Conservation (phyloP, 345 rosid species). For the Eucalyptus rudis region DNA sequence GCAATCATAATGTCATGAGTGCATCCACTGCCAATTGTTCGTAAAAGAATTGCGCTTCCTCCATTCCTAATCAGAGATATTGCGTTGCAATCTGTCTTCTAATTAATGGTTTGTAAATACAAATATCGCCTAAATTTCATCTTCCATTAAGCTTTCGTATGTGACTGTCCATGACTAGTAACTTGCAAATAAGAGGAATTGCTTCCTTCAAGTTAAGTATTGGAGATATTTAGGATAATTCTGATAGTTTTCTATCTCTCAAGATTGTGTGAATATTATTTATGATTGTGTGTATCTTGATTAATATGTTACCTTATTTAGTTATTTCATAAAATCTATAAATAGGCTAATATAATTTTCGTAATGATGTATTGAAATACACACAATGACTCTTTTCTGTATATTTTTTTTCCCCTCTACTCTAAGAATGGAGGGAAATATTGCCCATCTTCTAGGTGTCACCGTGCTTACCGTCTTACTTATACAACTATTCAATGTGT, state of each 20-base stretch:
- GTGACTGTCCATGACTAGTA: not conserved
- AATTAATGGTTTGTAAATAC: not conserved
- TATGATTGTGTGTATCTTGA: too few relatives aligned
- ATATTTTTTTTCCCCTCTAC: too few relatives aligned
- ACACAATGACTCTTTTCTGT: too few relatives aligned
- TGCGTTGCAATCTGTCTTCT: not conserved
- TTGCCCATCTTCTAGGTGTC: not conserved
- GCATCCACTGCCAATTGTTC: not conserved
- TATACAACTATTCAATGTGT: not conserved
- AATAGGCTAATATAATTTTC: too few relatives aligned
- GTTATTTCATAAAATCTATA: too few relatives aligned
- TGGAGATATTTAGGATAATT: too few relatives aligned
- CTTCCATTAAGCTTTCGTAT: not conserved
- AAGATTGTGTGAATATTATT: too few relatives aligned
- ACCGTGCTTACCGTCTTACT: not conserved
- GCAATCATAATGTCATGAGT: not conserved
- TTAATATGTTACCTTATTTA: too few relatives aligned
- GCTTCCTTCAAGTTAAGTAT: not conserved
- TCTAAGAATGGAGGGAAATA: not conserved
- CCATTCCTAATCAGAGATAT: accelerated
- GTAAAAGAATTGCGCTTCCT: not conserved
- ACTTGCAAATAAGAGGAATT: not conserved
- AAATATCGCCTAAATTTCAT: not conserved
- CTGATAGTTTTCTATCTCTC: too few relatives aligned
- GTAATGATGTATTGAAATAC: too few relatives aligned